Percentiles rank a stretch among this genome's conserved stretches.
These are phyloP conservation scores for Leptodontidium sp. DNA, from an alignment of 2,329 filamentous ascomycete species.

Conservation along the genomic window DNA sequence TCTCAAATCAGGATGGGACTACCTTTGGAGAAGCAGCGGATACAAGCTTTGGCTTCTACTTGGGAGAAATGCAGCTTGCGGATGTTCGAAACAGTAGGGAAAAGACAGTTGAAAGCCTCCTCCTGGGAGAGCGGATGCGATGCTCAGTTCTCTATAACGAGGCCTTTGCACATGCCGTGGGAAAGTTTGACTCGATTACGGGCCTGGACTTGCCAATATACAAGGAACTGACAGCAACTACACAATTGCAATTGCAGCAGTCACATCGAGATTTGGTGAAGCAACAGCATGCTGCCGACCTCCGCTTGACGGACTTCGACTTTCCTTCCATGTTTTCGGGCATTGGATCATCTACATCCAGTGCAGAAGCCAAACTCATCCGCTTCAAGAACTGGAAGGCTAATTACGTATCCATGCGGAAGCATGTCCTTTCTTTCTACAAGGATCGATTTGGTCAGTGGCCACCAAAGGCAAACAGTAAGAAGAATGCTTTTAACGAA, in stretches of 20 bases:
- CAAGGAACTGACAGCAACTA: slow-evolving; percentile 72
- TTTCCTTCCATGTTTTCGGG: slow-evolving; percentile 91
- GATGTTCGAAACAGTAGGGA: slow-evolving; percentile 85
- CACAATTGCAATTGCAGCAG: slow-evolving; percentile 81
- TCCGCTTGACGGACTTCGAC: slow-evolving; percentile 84
- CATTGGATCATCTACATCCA: slow-evolving; percentile 82
- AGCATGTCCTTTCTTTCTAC: slow-evolving; percentile 67
- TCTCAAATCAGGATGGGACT: slow-evolving; percentile 62
- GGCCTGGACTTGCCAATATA: slow-evolving; percentile 74
- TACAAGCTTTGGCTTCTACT: slow-evolving; percentile 75
- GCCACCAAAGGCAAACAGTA: slow-evolving; percentile 90
- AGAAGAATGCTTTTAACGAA: slow-evolving; percentile 89
- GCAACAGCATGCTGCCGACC: slow-evolving; percentile 74
- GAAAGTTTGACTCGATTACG: slow-evolving; percentile 80
- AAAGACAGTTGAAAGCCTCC: slow-evolving; percentile 86
- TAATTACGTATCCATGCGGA: slow-evolving; percentile 77
- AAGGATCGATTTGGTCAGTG: slow-evolving; percentile 74
- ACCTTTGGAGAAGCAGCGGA: slow-evolving; percentile 68
- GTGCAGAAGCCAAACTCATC: slow-evolving; percentile 77
- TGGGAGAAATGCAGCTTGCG: slow-evolving; percentile 77
- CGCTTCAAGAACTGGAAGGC: slow-evolving; percentile 86
- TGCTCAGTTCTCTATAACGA: slow-evolving; percentile 86
- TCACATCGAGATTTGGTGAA: slow-evolving; percentile 81
- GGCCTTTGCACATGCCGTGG: slow-evolving; percentile 89
- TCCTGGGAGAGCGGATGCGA: slow-evolving; percentile 89